Conservation (phyloP, 2,329 filamentous ascomycete species). For the Escovopsis weberi region DNA sequence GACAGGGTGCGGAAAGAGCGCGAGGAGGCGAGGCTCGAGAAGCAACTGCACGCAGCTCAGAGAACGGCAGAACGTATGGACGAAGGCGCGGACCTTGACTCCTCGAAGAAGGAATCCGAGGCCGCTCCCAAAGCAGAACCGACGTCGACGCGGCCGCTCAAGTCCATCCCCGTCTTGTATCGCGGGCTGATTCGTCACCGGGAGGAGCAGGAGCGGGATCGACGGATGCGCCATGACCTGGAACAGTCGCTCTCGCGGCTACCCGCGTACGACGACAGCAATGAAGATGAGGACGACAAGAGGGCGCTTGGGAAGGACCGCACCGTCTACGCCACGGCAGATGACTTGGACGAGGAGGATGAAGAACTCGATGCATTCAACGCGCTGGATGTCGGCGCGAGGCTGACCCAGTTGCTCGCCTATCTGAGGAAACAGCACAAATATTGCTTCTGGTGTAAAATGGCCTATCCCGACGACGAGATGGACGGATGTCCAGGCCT, state of each 20-base stretch:
- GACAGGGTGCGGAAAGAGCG: conserved; percentile 57
- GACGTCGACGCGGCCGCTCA: conserved; percentile 37
- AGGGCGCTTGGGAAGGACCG: conserved; percentile 48
- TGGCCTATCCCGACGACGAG: conserved; percentile 52
- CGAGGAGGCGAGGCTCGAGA: conserved; percentile 53
- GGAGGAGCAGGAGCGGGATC: conserved; percentile 54
- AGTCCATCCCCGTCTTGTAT: conserved; percentile 64
- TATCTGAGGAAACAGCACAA: conserved; percentile 56
- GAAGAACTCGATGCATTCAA: conserved; percentile 69
- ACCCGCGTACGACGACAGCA: conserved; percentile 53
- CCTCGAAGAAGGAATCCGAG: conserved; percentile 9
- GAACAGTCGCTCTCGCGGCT: conserved; percentile 48
- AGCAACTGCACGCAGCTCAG: conserved; percentile 62
- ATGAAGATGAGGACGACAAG: conserved; percentile 60
- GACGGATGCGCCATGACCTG: conserved; percentile 49
- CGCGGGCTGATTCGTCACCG: conserved; percentile 57
- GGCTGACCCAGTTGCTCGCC: conserved; percentile 48
- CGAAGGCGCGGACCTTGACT: conserved; percentile 26
- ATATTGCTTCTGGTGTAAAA: conserved; percentile 98
- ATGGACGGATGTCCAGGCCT: conserved; percentile 85
- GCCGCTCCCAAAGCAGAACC: conserved; percentile 17
- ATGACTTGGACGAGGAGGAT: conserved; percentile 66
- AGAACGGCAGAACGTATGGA: conserved; percentile 68
- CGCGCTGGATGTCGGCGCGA: conserved; percentile 49
- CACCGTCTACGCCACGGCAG: conserved; percentile 43